phyloP scores from a whole-genome alignment of 441 rosid species.

The Jatropha multifida region DNA sequence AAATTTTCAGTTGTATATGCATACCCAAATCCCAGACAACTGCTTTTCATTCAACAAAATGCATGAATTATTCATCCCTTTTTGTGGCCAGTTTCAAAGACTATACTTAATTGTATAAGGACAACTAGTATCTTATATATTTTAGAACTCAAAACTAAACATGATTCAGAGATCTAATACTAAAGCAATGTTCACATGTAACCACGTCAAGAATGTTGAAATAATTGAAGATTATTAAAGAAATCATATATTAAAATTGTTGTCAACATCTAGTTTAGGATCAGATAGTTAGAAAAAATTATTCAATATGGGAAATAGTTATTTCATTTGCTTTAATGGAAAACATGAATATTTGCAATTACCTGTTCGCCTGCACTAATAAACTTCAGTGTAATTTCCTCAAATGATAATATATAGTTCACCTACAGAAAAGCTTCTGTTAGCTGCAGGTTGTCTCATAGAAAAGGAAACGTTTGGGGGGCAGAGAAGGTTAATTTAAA shows the following conservation, averaged over 20 bases:
- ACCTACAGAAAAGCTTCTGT: slow-evolving; percentile 56
- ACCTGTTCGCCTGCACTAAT: slow-evolving; percentile 88
- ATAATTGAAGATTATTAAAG: neutral
- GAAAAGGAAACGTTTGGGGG: neutral
- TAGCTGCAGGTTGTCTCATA: slow-evolving; percentile 18
- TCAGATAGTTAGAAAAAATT: neutral
- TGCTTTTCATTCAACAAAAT: neutral
- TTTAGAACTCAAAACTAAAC: too few species aligned
- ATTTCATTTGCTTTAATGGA: neutral
- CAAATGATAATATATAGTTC: slow-evolving; percentile 82
- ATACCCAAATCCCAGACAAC: slow-evolving; percentile 6
- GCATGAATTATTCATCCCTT: neutral
- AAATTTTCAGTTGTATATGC: slow-evolving; percentile 2
- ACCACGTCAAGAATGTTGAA: slow-evolving; percentile 10
- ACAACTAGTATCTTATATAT: neutral
- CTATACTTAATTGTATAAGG: neutral
- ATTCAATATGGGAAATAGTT: slow-evolving; percentile 5
- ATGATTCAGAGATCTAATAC: too few species aligned
- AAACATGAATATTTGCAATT: slow-evolving; percentile 19
- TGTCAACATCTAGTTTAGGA: slow-evolving; percentile 5
- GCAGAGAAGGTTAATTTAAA: too few species aligned
- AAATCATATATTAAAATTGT: slow-evolving; percentile 10
- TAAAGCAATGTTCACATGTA: neutral
- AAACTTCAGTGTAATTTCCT: slow-evolving; percentile 96
- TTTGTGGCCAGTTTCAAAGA: neutral